A percentile compares a stretch with the other conserved stretches of the same genome.
Evolutionary conservation across 257 asterid species (phyloP).

Genomic region (Solanum gandarillasii): DNA sequence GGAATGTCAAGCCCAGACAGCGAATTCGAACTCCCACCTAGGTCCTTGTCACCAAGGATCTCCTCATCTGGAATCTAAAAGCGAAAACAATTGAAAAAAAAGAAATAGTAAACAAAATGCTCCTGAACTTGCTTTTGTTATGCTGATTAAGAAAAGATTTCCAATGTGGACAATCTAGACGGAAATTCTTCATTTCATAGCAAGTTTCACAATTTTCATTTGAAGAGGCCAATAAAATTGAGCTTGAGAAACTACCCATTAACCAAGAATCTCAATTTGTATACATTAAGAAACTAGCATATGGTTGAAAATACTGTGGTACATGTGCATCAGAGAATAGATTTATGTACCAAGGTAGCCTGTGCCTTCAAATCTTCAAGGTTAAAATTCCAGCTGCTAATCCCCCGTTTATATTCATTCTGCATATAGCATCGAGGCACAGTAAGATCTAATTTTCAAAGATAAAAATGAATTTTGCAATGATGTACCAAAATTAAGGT

Average conservation of each 20-base stretch:
- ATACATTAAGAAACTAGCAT: not conserved
- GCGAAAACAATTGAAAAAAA: not conserved
- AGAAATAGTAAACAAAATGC: not conserved
- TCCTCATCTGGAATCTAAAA: conserved; percentile 80
- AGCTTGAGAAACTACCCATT: not conserved
- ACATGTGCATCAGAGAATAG: not conserved
- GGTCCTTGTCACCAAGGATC: conserved; percentile 46
- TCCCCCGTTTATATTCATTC: conserved; percentile 65
- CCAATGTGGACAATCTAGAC: not conserved
- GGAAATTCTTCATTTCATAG: not conserved
- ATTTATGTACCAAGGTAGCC: conserved; percentile 41
- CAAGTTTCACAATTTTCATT: not conserved
- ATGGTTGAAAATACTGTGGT: not conserved
- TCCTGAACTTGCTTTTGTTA: not conserved
- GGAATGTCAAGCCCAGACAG: conserved; percentile 17
- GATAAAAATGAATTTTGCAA: not conserved
- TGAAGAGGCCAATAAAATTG: not conserved
- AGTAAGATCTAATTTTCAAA: not conserved
- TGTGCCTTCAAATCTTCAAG: conserved; percentile 62
- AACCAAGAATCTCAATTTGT: not conserved
- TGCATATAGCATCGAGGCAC: conserved; percentile 15
- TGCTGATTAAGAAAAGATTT: not conserved
- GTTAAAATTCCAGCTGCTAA: conserved; percentile 63
- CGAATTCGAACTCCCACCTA: conserved; percentile 24
- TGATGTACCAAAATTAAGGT: not conserved